These are phyloP conservation scores for Candida neerlandica DNA, from an alignment of 1,139 yeast genomes.

Conservation along the genomic window DNA sequence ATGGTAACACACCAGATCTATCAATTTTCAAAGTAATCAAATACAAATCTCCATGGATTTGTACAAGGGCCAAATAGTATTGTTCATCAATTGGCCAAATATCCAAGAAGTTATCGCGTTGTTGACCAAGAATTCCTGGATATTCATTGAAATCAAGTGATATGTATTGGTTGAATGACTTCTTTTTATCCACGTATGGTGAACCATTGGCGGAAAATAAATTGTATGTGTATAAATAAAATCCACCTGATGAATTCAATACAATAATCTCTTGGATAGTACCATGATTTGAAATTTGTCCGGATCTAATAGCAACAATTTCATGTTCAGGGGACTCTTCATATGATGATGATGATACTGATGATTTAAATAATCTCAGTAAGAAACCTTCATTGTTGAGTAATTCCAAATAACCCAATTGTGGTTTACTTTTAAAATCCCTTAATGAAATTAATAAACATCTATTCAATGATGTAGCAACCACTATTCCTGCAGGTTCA, in stretches of 20 bases:
- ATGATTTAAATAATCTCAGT: slow-evolving; percentile 23
- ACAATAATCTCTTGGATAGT: slow-evolving; percentile 42
- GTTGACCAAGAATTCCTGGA: slow-evolving; percentile 32
- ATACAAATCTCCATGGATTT: slow-evolving; percentile 31
- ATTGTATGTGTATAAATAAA: slow-evolving; percentile 36
- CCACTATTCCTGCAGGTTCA: slow-evolving; percentile 74
- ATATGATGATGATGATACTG: neutral
- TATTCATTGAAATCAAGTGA: slow-evolving; percentile 43
- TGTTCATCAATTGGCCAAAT: slow-evolving; percentile 39
- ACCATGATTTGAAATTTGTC: slow-evolving; percentile 56
- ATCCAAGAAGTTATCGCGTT: slow-evolving; percentile 53
- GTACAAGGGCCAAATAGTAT: slow-evolving; percentile 49
- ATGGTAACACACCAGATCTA: slow-evolving; percentile 53
- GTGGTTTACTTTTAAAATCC: slow-evolving; percentile 70
- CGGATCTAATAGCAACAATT: slow-evolving; percentile 62
- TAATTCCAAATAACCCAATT: slow-evolving; percentile 40
- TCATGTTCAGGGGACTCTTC: slow-evolving; percentile 32
- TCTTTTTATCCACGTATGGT: slow-evolving; percentile 30
- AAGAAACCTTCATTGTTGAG: slow-evolving; percentile 28
- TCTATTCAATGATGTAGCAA: slow-evolving; percentile 74
- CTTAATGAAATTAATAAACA: slow-evolving; percentile 64
- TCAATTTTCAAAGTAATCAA: slow-evolving; percentile 61
- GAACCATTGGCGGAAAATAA: slow-evolving; percentile 33
- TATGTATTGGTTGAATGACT: slow-evolving; percentile 31
- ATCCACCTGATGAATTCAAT: slow-evolving; percentile 48